A percentile compares a stretch with the other conserved stretches of the same genome.
These are phyloP conservation scores for Citrus trifoliata DNA, from an alignment of 345 rosid genomes.

Conservation along the genomic window DNA sequence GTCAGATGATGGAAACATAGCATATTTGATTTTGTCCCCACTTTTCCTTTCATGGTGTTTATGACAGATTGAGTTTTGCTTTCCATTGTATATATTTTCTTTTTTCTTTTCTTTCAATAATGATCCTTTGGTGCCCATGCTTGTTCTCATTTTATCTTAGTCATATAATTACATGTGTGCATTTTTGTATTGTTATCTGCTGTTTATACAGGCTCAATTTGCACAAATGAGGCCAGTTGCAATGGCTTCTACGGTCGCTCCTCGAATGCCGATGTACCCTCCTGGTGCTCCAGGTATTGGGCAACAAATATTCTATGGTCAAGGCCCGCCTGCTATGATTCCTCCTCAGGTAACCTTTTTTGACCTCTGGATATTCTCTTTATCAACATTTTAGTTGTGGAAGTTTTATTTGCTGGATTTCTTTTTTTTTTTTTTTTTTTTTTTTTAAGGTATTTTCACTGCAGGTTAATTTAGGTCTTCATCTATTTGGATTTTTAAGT, in stretches of 20 bases:
- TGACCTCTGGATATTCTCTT: background rate
- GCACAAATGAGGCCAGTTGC: constrained; percentile 79
- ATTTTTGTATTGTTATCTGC: background rate
- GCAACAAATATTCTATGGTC: constrained; percentile 85
- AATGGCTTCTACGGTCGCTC: constrained; percentile 72
- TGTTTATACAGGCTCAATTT: constrained; percentile 69
- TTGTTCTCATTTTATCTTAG: background rate
- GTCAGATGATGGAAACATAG: background rate
- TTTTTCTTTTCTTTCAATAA: background rate
- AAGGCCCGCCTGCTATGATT: constrained; percentile 75
- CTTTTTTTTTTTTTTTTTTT: background rate
- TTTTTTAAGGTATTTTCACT: background rate
- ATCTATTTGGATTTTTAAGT: background rate
- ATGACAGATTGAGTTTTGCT: background rate
- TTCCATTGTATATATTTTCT: background rate
- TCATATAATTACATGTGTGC: background rate
- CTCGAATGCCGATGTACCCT: constrained; percentile 84
- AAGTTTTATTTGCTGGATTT: background rate
- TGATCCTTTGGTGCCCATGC: background rate
- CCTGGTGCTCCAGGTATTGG: constrained; percentile 79
- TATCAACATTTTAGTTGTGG: background rate
- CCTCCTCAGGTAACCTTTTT: constrained; percentile 62
- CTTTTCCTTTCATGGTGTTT: background rate
- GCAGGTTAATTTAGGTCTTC: background rate
- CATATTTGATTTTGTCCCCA: background rate